Evolutionary conservation across 1,139 yeast species (phyloP), one percentile per base, ranked within the genome.

Genomic region (Lipomyces yarrowii): DNA sequence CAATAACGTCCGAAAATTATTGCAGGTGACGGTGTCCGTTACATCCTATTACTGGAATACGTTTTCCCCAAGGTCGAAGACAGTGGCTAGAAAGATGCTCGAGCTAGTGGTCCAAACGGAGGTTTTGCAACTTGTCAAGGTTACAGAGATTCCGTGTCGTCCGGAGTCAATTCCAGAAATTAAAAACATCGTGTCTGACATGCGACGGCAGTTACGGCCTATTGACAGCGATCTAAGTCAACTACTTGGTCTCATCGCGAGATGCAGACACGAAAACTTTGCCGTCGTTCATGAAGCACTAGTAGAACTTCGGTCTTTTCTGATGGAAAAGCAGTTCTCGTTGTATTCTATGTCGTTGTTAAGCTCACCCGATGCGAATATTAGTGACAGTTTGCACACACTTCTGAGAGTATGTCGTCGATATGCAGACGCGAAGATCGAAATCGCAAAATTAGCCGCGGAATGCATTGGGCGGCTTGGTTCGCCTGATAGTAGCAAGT

Each of bases 221-320:
- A 63, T 46, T 56, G 51, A 46, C 21, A 56, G 11, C 60, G 71
- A 35, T 54, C 67, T 63, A 0, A 39, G 15, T n/a, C 21, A 60
- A 8, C 78, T 87, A 52, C 80, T 78, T 21, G 89, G 86, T 69
- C 82, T 87, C 63, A 81, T 85, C 0, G 77, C 85, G 67, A 78
- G 96, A 59, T 80, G 89, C 63, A 80, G 81, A 58, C 87, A 89
- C 33, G 90, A 88, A 67, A 93, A 92, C 75, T 84, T 84, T 61
- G 87, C 88, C 78, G 91, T 93, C 7, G 91, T 91, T 0, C 82
- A 85, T 60, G 97, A 91, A 73, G 92, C 91, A 0, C 78, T 94
- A 32, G 82, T 82, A 64, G 98, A 92, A 74, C 80, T 92, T 54
- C 79, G 82, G 26, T 79, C 80, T 39, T 86, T 84, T 71, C 79